Percentiles rank a stretch among this genome's conserved stretches.
Conservation (phyloP, 371 early-diverging fungal species). For the Zychaea mexicana region DNA sequence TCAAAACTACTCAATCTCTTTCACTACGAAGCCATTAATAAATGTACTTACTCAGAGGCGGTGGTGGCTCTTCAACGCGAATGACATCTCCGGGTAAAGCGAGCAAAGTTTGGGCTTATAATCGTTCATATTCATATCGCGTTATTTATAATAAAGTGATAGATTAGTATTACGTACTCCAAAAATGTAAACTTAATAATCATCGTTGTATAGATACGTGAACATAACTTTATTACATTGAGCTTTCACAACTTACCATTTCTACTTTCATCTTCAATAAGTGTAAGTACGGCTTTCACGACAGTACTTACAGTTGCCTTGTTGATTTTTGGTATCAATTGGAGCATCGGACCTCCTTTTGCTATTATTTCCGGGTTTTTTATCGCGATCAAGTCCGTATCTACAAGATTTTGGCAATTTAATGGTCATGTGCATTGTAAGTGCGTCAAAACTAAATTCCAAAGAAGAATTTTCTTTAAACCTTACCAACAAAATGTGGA, state of each 20-base stretch:
- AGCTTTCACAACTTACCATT: conserved; percentile 19
- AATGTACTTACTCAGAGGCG: conserved; percentile 10
- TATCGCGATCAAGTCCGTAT: background rate
- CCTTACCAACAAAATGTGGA: background rate
- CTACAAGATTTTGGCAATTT: background rate
- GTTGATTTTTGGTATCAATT: conserved; percentile 13
- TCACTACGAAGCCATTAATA: background rate
- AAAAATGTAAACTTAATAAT: too few relatives aligned
- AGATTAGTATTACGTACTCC: too few relatives aligned
- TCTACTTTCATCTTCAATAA: conserved; percentile 44
- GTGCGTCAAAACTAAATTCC: too few relatives aligned
- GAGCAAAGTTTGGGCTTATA: conserved; percentile 21
- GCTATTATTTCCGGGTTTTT: too few relatives aligned
- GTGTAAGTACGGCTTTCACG: conserved; percentile 48
- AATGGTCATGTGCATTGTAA: too few relatives aligned
- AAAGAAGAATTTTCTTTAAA: too few relatives aligned
- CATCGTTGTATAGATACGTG: too few relatives aligned
- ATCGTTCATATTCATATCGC: too few relatives aligned
- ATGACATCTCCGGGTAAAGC: conserved; percentile 18
- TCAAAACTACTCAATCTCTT: too few relatives aligned
- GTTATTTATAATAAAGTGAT: too few relatives aligned
- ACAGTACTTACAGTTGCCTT: conserved; percentile 45
- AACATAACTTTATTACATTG: background rate
- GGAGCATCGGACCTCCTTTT: background rate
- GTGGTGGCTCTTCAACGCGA: background rate